Evolutionary conservation across 768 basidiomycete genomes (phyloP).

Genomic region (Lactarius sanguifluus): DNA sequence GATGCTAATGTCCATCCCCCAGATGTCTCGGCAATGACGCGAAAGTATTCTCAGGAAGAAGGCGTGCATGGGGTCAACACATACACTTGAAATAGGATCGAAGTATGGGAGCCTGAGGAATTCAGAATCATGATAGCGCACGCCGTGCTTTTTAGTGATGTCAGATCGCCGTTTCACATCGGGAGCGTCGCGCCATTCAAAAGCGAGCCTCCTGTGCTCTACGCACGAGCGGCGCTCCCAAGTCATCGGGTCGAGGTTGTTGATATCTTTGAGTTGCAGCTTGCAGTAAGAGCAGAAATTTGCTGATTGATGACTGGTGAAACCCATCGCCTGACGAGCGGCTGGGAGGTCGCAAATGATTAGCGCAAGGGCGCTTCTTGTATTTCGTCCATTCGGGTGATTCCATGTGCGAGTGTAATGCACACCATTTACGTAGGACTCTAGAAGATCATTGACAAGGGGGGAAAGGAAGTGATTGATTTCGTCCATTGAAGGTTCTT

Average conservation of each 20-base stretch:
- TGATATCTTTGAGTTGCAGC: background rate
- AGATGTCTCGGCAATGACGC: conserved; percentile 26
- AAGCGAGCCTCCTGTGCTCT: conserved; percentile 21
- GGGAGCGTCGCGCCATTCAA: conserved; percentile 29
- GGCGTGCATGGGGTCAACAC: conserved; percentile 34
- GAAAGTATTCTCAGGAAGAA: conserved; percentile 27
- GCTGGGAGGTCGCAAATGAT: conserved; percentile 2
- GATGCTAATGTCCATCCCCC: background rate
- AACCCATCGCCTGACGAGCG: background rate
- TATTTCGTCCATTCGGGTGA: conserved; percentile 5
- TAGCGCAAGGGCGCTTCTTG: conserved; percentile 7
- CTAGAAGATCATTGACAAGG: conserved; percentile 40
- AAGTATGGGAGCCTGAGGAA: conserved; percentile 30
- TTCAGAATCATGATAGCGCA: conserved; percentile 35
- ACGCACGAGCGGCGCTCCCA: background rate
- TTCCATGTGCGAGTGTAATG: conserved; percentile 33
- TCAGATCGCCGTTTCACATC: conserved; percentile 12
- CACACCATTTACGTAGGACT: conserved; percentile 39
- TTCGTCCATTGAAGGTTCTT: conserved; percentile 36
- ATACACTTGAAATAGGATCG: conserved; percentile 21
- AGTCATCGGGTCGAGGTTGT: background rate
- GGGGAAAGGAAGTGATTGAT: conserved; percentile 43
- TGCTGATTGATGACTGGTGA: background rate
- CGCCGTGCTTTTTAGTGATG: conserved; percentile 30
- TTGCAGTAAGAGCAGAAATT: conserved; percentile 2